These are phyloP conservation scores for Haematococcus lacustris DNA, from an alignment of 139 green algal genomes.

Conservation along the genomic window DNA sequence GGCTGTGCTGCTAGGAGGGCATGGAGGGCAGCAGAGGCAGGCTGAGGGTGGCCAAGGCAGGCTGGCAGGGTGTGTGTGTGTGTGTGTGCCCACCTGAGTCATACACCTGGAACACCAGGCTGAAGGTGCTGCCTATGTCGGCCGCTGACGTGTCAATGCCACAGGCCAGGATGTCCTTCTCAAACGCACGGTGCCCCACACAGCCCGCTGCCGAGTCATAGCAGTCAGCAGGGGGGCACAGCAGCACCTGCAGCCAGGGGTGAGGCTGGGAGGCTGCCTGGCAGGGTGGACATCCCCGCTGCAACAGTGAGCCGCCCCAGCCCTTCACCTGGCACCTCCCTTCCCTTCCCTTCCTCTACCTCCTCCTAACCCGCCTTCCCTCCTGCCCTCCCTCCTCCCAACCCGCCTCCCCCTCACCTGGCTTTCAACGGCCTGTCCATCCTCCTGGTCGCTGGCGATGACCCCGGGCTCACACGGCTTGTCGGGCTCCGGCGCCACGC, in stretches of 20 bases:
- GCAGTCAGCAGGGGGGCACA: conserved; percentile 4
- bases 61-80: too few relatives aligned
- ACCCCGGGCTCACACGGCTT: neutral
- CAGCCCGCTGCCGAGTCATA: neutral
- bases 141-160: conserved; percentile 5
- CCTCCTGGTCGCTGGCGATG: neutral
- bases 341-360: too few relatives aligned
- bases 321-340: too few relatives aligned
- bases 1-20: too few relatives aligned
- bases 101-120: neutral
- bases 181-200: neutral
- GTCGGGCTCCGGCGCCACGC: neutral
- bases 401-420: too few relatives aligned
- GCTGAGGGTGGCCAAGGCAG: too few relatives aligned
- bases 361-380: too few relatives aligned
- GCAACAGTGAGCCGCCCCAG: too few relatives aligned
- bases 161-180: conserved; percentile 5
- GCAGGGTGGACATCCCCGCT: too few relatives aligned
- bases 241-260: conserved; percentile 1
- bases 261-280: too few relatives aligned
- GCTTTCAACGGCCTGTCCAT: neutral
- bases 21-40: too few relatives aligned
- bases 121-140: conserved; percentile 3
- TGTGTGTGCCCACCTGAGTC: conserved; percentile 5
- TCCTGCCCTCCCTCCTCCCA: too few relatives aligned